Conservation (phyloP, 306 rosid genomes). For the Acacia melanoxylon region DNA sequence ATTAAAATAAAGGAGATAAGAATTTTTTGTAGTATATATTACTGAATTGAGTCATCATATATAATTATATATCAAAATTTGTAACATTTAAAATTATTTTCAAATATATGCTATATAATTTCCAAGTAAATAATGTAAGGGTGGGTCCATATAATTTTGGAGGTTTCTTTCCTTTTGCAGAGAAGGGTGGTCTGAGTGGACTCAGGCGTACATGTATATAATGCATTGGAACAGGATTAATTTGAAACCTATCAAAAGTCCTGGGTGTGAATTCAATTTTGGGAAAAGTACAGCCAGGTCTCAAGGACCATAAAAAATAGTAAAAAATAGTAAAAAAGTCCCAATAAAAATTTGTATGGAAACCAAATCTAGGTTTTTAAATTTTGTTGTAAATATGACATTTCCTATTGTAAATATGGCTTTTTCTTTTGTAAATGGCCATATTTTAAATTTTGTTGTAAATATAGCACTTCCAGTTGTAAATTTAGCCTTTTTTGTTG, state of each 20-base stretch:
- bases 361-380: no score
- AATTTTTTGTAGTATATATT: neutral
- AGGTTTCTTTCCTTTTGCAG: slow-evolving; percentile 27
- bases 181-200: slow-evolving; percentile 47
- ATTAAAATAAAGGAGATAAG: neutral
- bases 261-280: slow-evolving; percentile 13
- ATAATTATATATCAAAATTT: neutral
- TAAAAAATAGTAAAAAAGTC: no score
- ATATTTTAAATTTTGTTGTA: no score
- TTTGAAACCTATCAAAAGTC: slow-evolving; percentile 45
- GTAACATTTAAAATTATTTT: neutral
- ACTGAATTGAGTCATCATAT: neutral
- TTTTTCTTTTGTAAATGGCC: no score
- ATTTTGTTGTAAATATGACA: no score
- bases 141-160: slow-evolving; percentile 26
- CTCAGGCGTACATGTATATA: slow-evolving; percentile 38
- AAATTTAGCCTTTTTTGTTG: no score
- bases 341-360: no score
- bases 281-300: no score
- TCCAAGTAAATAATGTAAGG: neutral
- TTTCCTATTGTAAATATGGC: no score
- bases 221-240: slow-evolving; percentile 43
- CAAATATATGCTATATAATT: neutral
- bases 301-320: no score
- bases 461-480: no score